A percentile compares a stretch with the other conserved stretches of the same genome.
phyloP scores from a whole-genome alignment of 192 early-diverging fungal genomes.

The Coemansia sp. region DNA sequence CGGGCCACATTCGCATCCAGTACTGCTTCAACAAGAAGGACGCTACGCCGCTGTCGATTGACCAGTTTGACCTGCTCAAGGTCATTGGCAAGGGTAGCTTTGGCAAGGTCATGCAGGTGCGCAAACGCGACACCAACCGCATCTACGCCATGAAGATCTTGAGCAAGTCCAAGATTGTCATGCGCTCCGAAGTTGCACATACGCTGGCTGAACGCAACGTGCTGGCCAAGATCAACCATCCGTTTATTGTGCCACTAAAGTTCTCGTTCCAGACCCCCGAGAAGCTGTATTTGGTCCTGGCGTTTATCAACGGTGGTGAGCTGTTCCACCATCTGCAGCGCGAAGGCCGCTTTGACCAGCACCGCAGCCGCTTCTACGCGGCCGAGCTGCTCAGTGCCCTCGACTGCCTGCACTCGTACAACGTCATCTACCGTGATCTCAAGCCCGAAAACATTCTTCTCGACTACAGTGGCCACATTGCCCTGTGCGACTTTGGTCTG shows the following conservation, averaged over 20 bases:
- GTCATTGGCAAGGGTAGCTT: constrained; percentile 97
- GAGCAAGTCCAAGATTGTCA: constrained; percentile 90
- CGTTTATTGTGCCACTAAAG: constrained; percentile 92
- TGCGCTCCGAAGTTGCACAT: constrained; percentile 88
- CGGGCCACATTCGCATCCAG: constrained; percentile 72
- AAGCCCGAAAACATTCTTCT: constrained; percentile 96
- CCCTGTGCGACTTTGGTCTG: constrained; percentile 91
- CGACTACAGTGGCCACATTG: constrained; percentile 93
- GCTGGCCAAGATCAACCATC: constrained; percentile 83
- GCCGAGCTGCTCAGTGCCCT: constrained; percentile 89
- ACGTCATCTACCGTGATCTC: constrained; percentile 89
- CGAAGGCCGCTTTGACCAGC: constrained; percentile 84
- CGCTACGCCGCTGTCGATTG: constrained; percentile 73
- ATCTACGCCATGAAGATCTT: constrained; percentile 99
- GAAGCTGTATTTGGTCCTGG: constrained; percentile 94
- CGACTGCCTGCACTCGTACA: constrained; percentile 88
- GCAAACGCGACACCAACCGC: constrained; percentile 85
- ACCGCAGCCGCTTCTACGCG: constrained; percentile 88
- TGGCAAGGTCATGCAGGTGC: constrained; percentile 96
- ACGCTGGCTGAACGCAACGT: constrained; percentile 92
- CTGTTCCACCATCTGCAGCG: constrained; percentile 93
- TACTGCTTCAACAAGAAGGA: constrained; percentile 69
- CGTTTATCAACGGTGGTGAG: constrained; percentile 96
- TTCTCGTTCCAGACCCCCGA: constrained; percentile 93
- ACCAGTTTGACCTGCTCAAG: constrained; percentile 91